These are phyloP conservation scores for Eimeria brunetti DNA, from an alignment of 169 alveolate genomes.

Conservation along the genomic window DNA sequence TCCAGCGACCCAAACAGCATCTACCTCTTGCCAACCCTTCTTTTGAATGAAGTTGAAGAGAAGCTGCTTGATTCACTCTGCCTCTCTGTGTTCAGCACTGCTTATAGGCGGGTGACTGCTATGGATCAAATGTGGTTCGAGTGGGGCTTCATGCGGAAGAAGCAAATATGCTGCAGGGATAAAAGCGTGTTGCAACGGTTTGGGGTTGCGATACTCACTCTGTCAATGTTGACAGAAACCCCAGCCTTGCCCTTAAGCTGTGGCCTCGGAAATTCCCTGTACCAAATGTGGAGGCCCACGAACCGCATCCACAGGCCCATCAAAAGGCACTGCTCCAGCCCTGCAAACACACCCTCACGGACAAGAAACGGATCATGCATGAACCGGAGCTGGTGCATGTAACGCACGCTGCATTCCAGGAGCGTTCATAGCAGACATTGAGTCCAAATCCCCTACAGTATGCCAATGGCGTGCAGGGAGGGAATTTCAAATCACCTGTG, in stretches of 20 bases:
- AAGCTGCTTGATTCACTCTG: not conserved
- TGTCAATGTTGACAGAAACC: constrained; percentile 47
- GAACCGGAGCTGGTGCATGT: not conserved
- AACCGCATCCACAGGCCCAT: constrained; percentile 83
- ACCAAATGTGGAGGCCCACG: constrained; percentile 81
- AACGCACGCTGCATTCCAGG: not conserved
- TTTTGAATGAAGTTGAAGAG: not conserved
- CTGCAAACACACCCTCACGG: constrained; percentile 4
- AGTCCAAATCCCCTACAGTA: not conserved
- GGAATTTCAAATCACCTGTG: constrained; percentile 35
- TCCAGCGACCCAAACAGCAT: not conserved
- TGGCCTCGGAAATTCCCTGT: constrained; percentile 73
- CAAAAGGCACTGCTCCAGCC: constrained; percentile 78
- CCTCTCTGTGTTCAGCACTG: too few species aligned
- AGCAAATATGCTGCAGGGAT: not conserved
- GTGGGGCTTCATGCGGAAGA: not conserved
- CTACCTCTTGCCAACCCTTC: not conserved
- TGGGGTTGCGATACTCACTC: constrained; percentile 11
- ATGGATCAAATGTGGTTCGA: not conserved
- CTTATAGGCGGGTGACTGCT: too few species aligned
- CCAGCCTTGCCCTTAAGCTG: constrained; percentile 76
- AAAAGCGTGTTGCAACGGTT: not conserved
- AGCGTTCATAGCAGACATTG: not conserved
- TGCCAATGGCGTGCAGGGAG: not conserved
- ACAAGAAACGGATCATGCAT: not conserved